Evolutionary conservation across 164 flowering plant genomes (phyloP), one percentile per base, ranked within the genome.

Genomic region (Malania oleifera): DNA sequence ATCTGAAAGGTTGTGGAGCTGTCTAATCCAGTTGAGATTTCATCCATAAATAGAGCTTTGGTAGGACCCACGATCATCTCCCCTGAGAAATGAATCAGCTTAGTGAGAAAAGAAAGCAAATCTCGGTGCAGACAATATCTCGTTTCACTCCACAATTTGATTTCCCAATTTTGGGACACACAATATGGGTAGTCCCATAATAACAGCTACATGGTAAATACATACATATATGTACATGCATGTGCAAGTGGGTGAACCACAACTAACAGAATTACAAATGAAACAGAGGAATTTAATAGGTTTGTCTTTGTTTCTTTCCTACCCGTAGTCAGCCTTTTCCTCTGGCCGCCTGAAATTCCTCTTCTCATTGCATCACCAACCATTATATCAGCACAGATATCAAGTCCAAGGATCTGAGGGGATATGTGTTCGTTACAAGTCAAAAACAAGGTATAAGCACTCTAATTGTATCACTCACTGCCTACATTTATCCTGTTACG

Each of bases 31-130:
- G 73, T 85, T 39, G 96, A 85, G 60, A 87, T 85, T 63, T 85
- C 95, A 67, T 87, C 91, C 95, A 87, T 84, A 46, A 87, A 78
- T 13, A 84, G 59, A 29, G 80, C 77, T 68, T 73, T 85, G 49
- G 75, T 69, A 0, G 92, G 92, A 45, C 89, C 92, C 12, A 83
- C 87, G 48, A 86, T 74, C 82, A 86, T 78, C 69, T 86, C 92
- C 34, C 85, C 92, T 85, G 74, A 44, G 20, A 57, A 1, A 43
- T n/a, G 28, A 43, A 37, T 35, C 43, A 56, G n/a, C n/a, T n/a
- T n/a, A n/a, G n/a, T n/a, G n/a, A n/a, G n/a, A n/a, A n/a, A n/a
- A n/a, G n/a, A n/a, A n/a, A n/a, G n/a, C n/a, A n/a, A n/a, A n/a
- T n/a, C n/a, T n/a, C n/a, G n/a, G n/a, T n/a, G n/a, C n/a, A n/a